Conservation (phyloP, 106 monocot species). For the Dendrobium chrysotoxum region DNA sequence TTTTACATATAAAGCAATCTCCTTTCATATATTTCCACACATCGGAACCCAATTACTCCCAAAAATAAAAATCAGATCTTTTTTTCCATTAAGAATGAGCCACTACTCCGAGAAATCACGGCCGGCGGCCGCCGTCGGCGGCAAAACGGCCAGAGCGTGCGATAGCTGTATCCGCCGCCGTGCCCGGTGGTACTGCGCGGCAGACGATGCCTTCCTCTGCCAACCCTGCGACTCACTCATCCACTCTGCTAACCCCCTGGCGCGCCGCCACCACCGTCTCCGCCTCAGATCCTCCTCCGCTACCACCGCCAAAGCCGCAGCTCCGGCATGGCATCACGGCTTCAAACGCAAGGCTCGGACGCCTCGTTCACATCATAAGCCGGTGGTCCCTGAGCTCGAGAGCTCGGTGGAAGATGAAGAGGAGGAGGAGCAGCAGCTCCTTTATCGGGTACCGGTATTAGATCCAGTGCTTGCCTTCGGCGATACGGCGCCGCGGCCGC, state of each 20-base stretch:
- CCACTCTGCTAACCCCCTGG: constrained; percentile 82
- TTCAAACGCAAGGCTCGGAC: constrained; percentile 87
- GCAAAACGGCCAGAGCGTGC: constrained; percentile 57
- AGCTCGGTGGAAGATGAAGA: constrained; percentile 11
- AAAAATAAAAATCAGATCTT: not conserved
- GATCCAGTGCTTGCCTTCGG: constrained; percentile 49
- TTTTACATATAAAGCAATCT: constrained; percentile 5
- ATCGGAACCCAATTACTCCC: not conserved
- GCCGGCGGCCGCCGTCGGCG: constrained; percentile 27
- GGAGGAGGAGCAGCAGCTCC: constrained; percentile 60
- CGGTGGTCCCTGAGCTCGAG: constrained; percentile 57
- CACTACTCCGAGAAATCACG: constrained; percentile 6
- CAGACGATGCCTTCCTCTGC: constrained; percentile 92
- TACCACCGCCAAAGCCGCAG: not conserved
- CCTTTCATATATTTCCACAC: not conserved
- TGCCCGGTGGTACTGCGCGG: constrained; percentile 82
- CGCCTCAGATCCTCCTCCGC: constrained; percentile 32
- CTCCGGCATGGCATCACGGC: constrained; percentile 47
- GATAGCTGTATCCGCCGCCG: constrained; percentile 56
- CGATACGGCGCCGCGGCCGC: constrained; percentile 1
- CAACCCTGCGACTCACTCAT: constrained; percentile 66
- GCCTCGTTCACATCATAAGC: constrained; percentile 27
- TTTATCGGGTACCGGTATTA: constrained; percentile 71
- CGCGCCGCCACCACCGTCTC: constrained; percentile 69
- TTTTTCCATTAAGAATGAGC: not conserved